Conservation (phyloP, 257 asterid species). For the Solanum bulbocastanum region DNA sequence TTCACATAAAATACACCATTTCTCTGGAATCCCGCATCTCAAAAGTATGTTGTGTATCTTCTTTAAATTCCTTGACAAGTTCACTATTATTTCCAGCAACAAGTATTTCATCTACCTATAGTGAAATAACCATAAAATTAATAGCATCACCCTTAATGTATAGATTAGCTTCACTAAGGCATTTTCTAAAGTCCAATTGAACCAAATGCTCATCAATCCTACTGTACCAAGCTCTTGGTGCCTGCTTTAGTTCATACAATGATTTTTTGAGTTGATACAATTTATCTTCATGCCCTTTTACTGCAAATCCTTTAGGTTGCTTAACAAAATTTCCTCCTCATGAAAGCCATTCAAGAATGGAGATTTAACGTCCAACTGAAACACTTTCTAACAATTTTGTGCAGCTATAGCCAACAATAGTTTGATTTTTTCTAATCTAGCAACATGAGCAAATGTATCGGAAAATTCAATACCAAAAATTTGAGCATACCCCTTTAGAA, state of each 20-base stretch:
- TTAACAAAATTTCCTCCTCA: not conserved
- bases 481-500: not conserved
- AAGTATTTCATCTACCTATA: not conserved
- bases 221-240: not conserved
- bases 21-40: not conserved
- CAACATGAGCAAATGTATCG: not conserved
- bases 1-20: not conserved
- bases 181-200: not conserved
- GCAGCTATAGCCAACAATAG: not conserved
- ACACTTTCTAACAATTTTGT: not conserved
- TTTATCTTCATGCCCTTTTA: not conserved
- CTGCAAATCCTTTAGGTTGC: not conserved
- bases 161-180: not conserved
- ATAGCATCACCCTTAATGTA: not conserved
- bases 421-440: no score
- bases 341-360: not conserved
- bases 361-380: no score
- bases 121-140: no score
- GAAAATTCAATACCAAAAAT: not conserved
- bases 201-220: not conserved
- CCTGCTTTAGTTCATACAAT: not conserved
- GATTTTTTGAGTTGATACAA: not conserved
- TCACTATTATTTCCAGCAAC: not conserved
- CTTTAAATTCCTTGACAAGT: not conserved
- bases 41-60: not conserved